Base-by-base conservation (phyloP, 2,329 filamentous ascomycete species). In the Cercospora brassicicola region DNA sequence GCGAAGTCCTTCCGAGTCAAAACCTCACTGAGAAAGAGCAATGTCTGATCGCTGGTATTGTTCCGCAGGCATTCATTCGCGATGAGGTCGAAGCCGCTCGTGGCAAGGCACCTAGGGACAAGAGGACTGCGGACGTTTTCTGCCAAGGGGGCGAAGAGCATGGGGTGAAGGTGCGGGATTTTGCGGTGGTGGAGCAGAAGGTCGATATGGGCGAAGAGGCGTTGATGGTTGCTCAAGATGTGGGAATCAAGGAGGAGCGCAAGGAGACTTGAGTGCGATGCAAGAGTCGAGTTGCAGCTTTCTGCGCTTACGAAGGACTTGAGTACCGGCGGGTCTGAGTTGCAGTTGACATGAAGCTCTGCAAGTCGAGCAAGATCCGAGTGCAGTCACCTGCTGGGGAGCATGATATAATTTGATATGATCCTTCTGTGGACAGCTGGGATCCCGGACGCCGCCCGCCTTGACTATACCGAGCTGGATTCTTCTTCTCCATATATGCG, bases 41-140 rank as follows among this genome's bases (percentile, higher is more conserved):
- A 48, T n/a, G 11, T 28, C 36, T 45, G 39, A 62, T 30, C 39
- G 59, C 9, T 26, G 39, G 23, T 15, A 33, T 30, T 39, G 18
- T 23, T 56, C n/a, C 45, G 26, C 59, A 63, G 61, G 31, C 59
- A 20, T 62, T 18, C 36, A 62, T 62, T 28, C 59, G 45, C 30
- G 61, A 63, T 11, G 42, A 63, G n/a, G 45, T 55, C 2, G 3
- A 39, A 8, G 30, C 45, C 13, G 28, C 18, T n/a, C 42, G 60
- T 11, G 28, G 26, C 7, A 13, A 9, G 9, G 45, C 15, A n/a
- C 13, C 15, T 8, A 23, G 18, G n/a, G 33, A 56, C 28, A 55
- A 53, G 45, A 36, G 3, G 10, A 2, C 1, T 10, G 15, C 4
- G 42, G 15, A 55, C 7, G 15, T 10, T 6, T 45, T 18, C 7